These are phyloP conservation scores for Lodderomyces oxycetoniae DNA, from an alignment of 1,139 yeast genomes.

Conservation along the genomic window DNA sequence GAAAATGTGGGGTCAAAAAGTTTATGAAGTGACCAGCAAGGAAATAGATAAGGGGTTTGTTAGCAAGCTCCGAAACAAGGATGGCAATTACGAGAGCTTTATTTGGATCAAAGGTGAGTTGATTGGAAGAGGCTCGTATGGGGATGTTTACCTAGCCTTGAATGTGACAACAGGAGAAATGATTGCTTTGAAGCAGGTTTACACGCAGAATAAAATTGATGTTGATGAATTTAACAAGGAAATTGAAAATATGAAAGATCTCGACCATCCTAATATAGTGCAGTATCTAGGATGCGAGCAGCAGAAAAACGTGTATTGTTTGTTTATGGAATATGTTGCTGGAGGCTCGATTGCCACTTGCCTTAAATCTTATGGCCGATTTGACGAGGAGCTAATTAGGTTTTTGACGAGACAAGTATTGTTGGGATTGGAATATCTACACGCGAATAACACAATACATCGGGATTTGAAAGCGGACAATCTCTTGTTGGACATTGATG, in stretches of 20 bases:
- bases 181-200: constrained; percentile 97
- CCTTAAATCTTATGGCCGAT: constrained; percentile 75
- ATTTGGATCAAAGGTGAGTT: constrained; percentile 98
- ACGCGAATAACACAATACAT: constrained; percentile 82
- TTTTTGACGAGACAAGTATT: constrained; percentile 77
- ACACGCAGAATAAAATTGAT: constrained; percentile 15
- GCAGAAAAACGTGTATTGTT: constrained; percentile 66
- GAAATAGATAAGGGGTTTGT: constrained; percentile 57
- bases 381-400: constrained; percentile 72
- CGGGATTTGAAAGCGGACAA: constrained; percentile 97
- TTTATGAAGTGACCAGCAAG: constrained; percentile 81
- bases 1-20: constrained; percentile 96
- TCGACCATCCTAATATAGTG: constrained; percentile 91
- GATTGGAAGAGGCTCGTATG: constrained; percentile 96
- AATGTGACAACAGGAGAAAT: constrained; percentile 97
- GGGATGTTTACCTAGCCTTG: constrained; percentile 88
- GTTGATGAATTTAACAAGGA: constrained; percentile 78
- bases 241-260: constrained; percentile 89
- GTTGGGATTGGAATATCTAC: constrained; percentile 80
- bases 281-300: constrained; percentile 93
- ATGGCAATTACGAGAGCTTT: constrained; percentile 74
- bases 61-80: constrained; percentile 52
- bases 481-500: constrained; percentile 80
- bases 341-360: constrained; percentile 96
- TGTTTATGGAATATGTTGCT: constrained; percentile 92